Percentiles rank a stretch among this genome's conserved stretches.
Conservation (phyloP, 2,329 filamentous ascomycete genomes). For the Sporothrix inflata region DNA sequence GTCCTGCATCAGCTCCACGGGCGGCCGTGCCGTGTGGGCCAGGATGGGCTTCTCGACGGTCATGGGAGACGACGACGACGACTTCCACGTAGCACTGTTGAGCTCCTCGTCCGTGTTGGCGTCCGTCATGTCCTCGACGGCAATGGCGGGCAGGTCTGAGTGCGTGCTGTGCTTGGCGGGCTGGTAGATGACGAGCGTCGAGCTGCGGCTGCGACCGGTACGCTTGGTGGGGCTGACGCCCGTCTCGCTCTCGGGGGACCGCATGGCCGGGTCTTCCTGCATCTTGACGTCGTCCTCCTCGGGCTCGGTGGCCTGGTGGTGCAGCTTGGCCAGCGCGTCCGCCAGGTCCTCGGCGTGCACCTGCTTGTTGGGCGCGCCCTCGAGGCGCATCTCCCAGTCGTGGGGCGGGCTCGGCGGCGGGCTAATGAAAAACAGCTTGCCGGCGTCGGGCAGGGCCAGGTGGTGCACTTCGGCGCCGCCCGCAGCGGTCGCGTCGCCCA, state of each 20-base stretch:
- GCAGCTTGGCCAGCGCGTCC: slow-evolving; percentile 65
- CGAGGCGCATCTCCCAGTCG: slow-evolving; percentile 69
- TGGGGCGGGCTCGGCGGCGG: slow-evolving; percentile 70
- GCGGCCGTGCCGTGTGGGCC: slow-evolving; percentile 65
- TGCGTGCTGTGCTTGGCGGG: slow-evolving; percentile 59
- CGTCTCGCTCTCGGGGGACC: slow-evolving; percentile 47
- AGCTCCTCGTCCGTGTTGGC: slow-evolving; percentile 55
- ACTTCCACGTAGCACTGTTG: slow-evolving; percentile 23
- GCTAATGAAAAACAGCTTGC: slow-evolving; percentile 74
- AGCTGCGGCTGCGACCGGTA: slow-evolving; percentile 59
- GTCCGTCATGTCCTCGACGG: slow-evolving; percentile 69
- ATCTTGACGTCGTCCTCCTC: slow-evolving; percentile 41
- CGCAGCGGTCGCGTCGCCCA: slow-evolving; percentile 46
- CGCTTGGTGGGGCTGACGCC: slow-evolving; percentile 36
- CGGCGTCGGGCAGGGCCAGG: slow-evolving; percentile 68
- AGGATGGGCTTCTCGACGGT: slow-evolving; percentile 49
- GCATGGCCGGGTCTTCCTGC: slow-evolving; percentile 20
- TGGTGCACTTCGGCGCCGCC: slow-evolving; percentile 42
- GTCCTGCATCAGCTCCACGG: slow-evolving; percentile 65
- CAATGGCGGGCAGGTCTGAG: slow-evolving; percentile 64
- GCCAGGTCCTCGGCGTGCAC: slow-evolving; percentile 72
- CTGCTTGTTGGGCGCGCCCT: slow-evolving; percentile 71
- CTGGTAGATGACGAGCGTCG: slow-evolving; percentile 65
- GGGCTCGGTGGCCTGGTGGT: slow-evolving; percentile 44
- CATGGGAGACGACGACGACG: background rate